Evolutionary conservation across 805 yeast species (phyloP).

Genomic region (Yamadazyma kitorensis): DNA sequence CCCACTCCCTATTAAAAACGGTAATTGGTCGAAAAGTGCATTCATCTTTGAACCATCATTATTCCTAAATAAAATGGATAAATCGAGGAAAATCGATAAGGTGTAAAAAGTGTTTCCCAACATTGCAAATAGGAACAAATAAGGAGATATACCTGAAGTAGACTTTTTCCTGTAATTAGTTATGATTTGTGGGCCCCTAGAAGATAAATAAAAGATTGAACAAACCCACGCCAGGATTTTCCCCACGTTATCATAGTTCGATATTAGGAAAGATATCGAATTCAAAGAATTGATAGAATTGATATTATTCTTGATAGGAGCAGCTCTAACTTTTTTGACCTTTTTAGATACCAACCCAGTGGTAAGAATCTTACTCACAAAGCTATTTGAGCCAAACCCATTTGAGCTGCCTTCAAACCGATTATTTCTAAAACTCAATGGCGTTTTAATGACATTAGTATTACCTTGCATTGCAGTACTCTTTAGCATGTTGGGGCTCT

Average conservation of each 20-base stretch:
- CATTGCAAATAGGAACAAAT: constrained; percentile 34
- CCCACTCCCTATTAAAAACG: constrained; percentile 75
- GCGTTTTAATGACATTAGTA: background rate
- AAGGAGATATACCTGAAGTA: constrained; percentile 34
- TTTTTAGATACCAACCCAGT: constrained; percentile 8
- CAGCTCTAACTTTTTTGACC: constrained; percentile 8
- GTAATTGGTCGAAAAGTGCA: constrained; percentile 62
- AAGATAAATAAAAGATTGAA: constrained; percentile 27
- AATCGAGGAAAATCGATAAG: constrained; percentile 29
- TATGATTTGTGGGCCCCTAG: constrained; percentile 35
- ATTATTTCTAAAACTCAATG: constrained; percentile 15
- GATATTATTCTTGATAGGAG: constrained; percentile 4
- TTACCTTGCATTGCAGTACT: constrained; percentile 14
- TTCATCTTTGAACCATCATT: constrained; percentile 21
- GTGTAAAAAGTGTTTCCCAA: constrained; percentile 35
- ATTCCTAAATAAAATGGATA: constrained; percentile 20
- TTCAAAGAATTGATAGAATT: background rate
- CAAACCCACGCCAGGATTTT: constrained; percentile 31
- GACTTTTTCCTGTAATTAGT: constrained; percentile 28
- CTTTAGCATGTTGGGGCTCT: constrained; percentile 35
- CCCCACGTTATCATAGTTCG: constrained; percentile 18
- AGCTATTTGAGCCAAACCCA: background rate
- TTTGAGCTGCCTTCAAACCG: constrained; percentile 17
- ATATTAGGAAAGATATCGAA: background rate
- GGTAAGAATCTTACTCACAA: constrained; percentile 4